Base-by-base conservation (phyloP, 495 filamentous ascomycete genomes). In the Filosporella fistucella region DNA sequence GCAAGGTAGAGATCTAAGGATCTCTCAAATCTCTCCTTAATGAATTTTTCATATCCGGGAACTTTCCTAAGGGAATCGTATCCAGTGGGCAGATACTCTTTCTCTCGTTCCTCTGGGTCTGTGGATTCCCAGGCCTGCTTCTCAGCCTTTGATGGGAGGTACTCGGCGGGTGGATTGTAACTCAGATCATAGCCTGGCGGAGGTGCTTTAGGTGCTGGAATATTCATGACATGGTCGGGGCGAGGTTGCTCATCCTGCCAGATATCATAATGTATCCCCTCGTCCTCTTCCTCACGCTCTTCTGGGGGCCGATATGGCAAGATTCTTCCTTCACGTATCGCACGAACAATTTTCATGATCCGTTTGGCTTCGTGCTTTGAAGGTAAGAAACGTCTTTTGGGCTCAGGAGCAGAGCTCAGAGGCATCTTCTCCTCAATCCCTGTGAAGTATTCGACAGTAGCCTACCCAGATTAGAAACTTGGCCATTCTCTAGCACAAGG, bases 291-390 rank as follows among this genome's bases (percentile, higher is more conserved):
- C 30, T 57, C 51, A 23, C 36, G 46, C 59, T 91, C 85, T 54
- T 80, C 72, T 11, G 86, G 86, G 1, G 89, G 81, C 61, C 85
- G 88, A 67, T 93, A 95, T 14, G 93, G 93, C 52, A 95, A 70
- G 46, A 98, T 98, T 24, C 89, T 82, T 25, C 94, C 94, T 67
- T 97, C 91, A 33, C 84, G 77, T 49, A 98, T 98, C 18, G 93
- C 93, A 61, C 86, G 89, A 30, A 96, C 93, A 54, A 98, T 84
- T 72, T 98, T 97, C 90, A 96, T 96, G 38, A 98, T 80, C 49
- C 91, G 76, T 76, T 96, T 96, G 14, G 88, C 84, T 69, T 98
- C 93, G 58, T 97, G 89, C 68, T 96, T 96, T n/a, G 94, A 97
- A 9, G 94, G 93, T 13, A 97, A 70, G 62, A 96, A 98, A 56